Conservation (phyloP, 805 yeast genomes). For the Kazachstania taianensis region DNA sequence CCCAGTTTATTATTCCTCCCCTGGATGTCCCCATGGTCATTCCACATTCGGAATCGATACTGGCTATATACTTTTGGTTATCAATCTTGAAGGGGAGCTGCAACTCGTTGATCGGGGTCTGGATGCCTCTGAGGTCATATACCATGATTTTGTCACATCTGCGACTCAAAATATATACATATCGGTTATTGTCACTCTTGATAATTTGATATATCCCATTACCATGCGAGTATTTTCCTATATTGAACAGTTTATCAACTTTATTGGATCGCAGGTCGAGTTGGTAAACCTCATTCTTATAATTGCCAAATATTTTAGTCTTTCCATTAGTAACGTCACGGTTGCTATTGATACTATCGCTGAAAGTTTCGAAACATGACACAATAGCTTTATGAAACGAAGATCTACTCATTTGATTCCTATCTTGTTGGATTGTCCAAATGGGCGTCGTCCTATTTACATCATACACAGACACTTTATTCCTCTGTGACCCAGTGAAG, state of each 20-base stretch:
- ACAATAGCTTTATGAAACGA: constrained; percentile 16
- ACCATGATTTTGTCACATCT: constrained; percentile 24
- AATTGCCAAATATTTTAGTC: constrained; percentile 20
- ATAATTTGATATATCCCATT: constrained; percentile 31
- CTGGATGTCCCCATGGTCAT: constrained; percentile 17
- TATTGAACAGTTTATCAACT: not conserved
- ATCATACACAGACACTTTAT: constrained; percentile 26
- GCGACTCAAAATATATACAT: constrained; percentile 28
- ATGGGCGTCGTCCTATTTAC: constrained; percentile 20
- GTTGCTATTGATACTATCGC: constrained; percentile 6
- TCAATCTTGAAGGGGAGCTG: constrained; percentile 16
- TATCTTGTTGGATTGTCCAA: constrained; percentile 5
- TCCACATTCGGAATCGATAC: constrained; percentile 13
- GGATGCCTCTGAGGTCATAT: constrained; percentile 26
- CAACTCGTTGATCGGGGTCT: constrained; percentile 9
- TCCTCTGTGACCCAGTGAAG: constrained; percentile 26
- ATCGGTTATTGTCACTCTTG: constrained; percentile 30
- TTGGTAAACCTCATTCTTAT: constrained; percentile 20
- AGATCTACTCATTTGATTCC: not conserved
- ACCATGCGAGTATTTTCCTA: constrained; percentile 9
- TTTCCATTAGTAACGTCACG: not conserved
- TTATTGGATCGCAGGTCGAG: constrained; percentile 16
- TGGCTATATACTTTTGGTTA: constrained; percentile 20
- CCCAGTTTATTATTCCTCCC: constrained; percentile 21
- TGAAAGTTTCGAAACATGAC: constrained; percentile 23